Evolutionary conservation across 495 filamentous ascomycete genomes (phyloP).

Genomic region (Talaromyces stipitatus): DNA sequence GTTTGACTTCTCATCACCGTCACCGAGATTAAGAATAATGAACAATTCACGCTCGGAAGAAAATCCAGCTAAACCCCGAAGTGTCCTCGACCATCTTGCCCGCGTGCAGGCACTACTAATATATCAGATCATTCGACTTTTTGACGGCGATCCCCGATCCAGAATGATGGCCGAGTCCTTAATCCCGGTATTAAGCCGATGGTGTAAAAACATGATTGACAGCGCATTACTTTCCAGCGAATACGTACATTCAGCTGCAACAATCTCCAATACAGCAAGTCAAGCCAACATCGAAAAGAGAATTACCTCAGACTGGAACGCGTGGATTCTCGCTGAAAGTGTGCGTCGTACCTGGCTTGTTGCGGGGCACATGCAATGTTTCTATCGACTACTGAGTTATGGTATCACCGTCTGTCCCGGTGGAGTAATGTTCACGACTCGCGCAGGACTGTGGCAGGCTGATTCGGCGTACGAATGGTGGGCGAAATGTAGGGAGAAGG

Average conservation of each 20-base stretch:
- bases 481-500: slow-evolving; percentile 1
- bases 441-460: slow-evolving; percentile 4
- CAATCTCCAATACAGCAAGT: background rate
- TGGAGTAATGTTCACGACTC: slow-evolving; percentile 4
- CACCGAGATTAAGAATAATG: background rate
- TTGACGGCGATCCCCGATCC: slow-evolving; percentile 47
- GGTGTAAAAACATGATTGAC: slow-evolving; percentile 4
- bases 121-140: slow-evolving; percentile 43
- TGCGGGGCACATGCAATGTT: slow-evolving; percentile 4
- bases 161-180: slow-evolving; percentile 38
- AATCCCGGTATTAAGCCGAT: slow-evolving; percentile 26
- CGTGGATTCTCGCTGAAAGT: slow-evolving; percentile 6
- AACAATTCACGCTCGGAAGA: background rate
- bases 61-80: slow-evolving; percentile 10
- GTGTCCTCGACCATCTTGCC: slow-evolving; percentile 25
- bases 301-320: slow-evolving; percentile 1
- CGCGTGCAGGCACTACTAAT: slow-evolving; percentile 27
- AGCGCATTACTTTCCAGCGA: slow-evolving; percentile 5
- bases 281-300: background rate
- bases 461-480: slow-evolving; percentile 5
- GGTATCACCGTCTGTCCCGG: background rate
- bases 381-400: slow-evolving; percentile 1
- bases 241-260: background rate
- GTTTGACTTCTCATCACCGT: background rate
- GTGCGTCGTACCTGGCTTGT: slow-evolving; percentile 7